Evolutionary conservation across 2,329 filamentous ascomycete species (phyloP).

Genomic region (Aspergillus sp.): DNA sequence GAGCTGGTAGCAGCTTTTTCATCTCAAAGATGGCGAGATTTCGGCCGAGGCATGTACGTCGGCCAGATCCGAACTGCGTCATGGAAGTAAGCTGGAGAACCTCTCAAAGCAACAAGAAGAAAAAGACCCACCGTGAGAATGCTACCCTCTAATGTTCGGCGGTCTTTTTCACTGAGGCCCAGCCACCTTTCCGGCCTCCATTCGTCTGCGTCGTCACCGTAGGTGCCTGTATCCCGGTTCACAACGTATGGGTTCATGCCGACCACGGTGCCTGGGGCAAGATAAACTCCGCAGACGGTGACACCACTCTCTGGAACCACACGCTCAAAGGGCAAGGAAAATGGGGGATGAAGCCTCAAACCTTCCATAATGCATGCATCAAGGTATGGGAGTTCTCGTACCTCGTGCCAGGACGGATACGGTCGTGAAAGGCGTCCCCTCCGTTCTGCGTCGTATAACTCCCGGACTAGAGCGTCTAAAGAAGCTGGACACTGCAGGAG

Average conservation of each 20-base stretch:
- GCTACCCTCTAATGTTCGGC: constrained; percentile 16
- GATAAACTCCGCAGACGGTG: constrained; percentile 2
- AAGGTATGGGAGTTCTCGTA: constrained; percentile 41
- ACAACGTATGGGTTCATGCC: constrained; percentile 16
- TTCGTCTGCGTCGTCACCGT: constrained; percentile 19
- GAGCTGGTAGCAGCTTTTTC: too few relatives aligned
- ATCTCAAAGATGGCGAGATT: too few relatives aligned
- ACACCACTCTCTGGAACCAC: constrained; percentile 7
- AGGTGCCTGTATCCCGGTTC: constrained; percentile 16
- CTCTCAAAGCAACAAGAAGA: neutral
- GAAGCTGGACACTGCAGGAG: constrained; percentile 25
- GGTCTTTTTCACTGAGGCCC: constrained; percentile 3
- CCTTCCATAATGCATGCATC: constrained; percentile 52
- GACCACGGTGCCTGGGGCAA: constrained; percentile 10
- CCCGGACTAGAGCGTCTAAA: constrained; percentile 16
- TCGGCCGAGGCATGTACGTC: constrained; percentile 5
- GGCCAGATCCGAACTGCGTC: constrained; percentile 5
- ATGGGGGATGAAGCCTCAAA: constrained; percentile 40
- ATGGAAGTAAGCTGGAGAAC: neutral
- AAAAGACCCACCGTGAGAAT: neutral
- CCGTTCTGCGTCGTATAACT: constrained; percentile 11
- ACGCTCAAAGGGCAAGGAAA: constrained; percentile 20
- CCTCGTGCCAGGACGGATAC: constrained; percentile 16
- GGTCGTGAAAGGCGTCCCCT: neutral
- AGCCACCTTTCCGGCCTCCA: constrained; percentile 24